Conservation (phyloP, 1,139 yeast species). For the Yamadazyma sp. region DNA sequence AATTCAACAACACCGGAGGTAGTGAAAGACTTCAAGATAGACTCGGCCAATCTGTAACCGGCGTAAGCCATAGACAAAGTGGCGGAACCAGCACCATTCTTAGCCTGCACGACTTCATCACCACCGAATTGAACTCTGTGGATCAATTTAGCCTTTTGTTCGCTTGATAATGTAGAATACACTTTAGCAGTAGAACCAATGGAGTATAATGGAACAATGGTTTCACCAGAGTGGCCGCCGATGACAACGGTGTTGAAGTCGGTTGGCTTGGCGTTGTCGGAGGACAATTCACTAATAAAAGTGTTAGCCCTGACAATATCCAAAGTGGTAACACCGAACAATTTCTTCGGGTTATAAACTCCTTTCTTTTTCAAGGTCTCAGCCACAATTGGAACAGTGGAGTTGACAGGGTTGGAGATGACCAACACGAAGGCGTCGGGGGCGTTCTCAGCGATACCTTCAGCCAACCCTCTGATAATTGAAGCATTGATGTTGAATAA, state of each 20-base stretch:
- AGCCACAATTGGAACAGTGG: conserved; percentile 97
- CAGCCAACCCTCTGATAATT: conserved; percentile 88
- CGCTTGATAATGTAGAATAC: conserved; percentile 48
- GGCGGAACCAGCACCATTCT: conserved; percentile 98
- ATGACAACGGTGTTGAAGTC: conserved; percentile 78
- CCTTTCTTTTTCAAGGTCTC: conserved; percentile 87
- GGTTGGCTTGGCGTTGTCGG: conserved; percentile 57
- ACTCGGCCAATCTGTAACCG: conserved; percentile 90
- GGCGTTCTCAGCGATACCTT: conserved; percentile 80
- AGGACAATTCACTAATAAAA: conserved; percentile 72
- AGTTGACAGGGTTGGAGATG: conserved; percentile 97
- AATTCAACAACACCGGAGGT: conserved; percentile 81
- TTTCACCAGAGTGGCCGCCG: conserved; percentile 99
- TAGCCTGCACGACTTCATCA: conserved; percentile 98
- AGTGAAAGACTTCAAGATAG: conserved; percentile 74
- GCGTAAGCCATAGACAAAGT: conserved; percentile 99
- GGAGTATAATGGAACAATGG: conserved; percentile 93
- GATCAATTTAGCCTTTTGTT: conserved; percentile 68
- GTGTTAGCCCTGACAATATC: conserved; percentile 94
- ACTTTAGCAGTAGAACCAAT: conserved; percentile 45
- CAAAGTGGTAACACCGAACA: conserved; percentile 96
- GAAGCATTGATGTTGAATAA: conserved; percentile 96
- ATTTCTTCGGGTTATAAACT: conserved; percentile 86
- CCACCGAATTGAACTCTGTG: conserved; percentile 98
- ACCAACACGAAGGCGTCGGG: conserved; percentile 88